phyloP scores from a whole-genome alignment of 495 filamentous ascomycete species.

The Neurospora sublineolata region DNA sequence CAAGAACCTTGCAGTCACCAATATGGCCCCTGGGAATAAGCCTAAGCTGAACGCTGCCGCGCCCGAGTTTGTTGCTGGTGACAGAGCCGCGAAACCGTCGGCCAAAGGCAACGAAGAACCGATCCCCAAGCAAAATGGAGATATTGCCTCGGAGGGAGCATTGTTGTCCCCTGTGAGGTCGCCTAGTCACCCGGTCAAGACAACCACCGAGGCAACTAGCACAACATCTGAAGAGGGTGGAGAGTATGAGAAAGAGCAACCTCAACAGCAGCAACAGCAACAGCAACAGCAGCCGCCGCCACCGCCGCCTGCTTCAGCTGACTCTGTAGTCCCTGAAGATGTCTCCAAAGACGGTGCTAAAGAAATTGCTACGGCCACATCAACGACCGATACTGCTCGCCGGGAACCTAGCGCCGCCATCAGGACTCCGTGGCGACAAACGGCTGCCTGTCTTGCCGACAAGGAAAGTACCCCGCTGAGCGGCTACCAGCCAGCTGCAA shows the following conservation, averaged over 20 bases:
- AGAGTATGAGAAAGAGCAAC: conserved; percentile 23
- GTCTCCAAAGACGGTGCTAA: conserved; percentile 10
- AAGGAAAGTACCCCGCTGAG: conserved; percentile 38
- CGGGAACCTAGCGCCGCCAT: conserved; percentile 42
- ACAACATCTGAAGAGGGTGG: conserved; percentile 30
- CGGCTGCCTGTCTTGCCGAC: conserved; percentile 36
- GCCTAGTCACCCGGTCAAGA: conserved; percentile 19
- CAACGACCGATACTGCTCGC: conserved; percentile 18
- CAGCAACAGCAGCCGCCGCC: conserved; percentile 5
- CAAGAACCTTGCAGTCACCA: conserved; percentile 57
- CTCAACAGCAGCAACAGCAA: conserved; percentile 8
- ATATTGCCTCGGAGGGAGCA: conserved; percentile 11
- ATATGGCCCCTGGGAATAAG: conserved; percentile 31
- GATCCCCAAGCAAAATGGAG: conserved; percentile 5
- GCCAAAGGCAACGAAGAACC: conserved; percentile 13
- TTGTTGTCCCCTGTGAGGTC: conserved; percentile 21
- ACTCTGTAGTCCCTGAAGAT: not conserved
- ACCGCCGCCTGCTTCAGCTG: not conserved
- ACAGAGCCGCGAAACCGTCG: conserved; percentile 16
- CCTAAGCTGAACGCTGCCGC: conserved; percentile 40
- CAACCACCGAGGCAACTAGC: conserved; percentile 20
- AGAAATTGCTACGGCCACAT: conserved; percentile 16
- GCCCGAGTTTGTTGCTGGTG: conserved; percentile 33
- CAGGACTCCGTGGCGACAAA: conserved; percentile 62
- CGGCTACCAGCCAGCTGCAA: conserved; percentile 45